Percentiles rank a stretch among this genome's conserved stretches.
phyloP scores from a whole-genome alignment of 106 monocot genomes.

The Amphibolis antarctica region DNA sequence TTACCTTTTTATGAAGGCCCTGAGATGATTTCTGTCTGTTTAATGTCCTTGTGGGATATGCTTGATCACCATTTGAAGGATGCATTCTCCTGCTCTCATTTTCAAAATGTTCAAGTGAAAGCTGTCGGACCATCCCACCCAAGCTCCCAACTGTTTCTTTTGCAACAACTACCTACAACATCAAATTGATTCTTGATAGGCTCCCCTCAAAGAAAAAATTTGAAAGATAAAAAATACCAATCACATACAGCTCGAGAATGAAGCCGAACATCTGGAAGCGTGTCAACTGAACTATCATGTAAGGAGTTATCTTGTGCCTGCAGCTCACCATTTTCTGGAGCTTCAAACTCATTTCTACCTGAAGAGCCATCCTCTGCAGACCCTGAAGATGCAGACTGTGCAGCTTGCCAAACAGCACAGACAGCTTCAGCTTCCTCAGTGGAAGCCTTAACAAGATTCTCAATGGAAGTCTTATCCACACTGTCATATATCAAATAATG shows the following conservation, averaged over 20 bases:
- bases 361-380: slow-evolving; percentile 39
- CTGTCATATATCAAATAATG: slow-evolving; percentile 16
- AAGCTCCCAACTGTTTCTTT: slow-evolving; percentile 87
- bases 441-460: slow-evolving; percentile 68
- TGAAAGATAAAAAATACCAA: background rate
- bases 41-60: slow-evolving; percentile 39
- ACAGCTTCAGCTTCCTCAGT: slow-evolving; percentile 82
- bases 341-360: slow-evolving; percentile 35
- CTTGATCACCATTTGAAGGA: slow-evolving; percentile 65
- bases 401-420: slow-evolving; percentile 72
- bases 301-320: slow-evolving; percentile 15
- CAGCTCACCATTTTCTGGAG: slow-evolving; percentile 27
- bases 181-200: background rate
- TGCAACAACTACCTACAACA: slow-evolving; percentile 85
- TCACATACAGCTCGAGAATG: slow-evolving; percentile 87
- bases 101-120: slow-evolving; percentile 96
- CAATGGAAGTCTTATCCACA: slow-evolving; percentile 71
- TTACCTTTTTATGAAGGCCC: slow-evolving; percentile 84
- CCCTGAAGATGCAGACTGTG: slow-evolving; percentile 48
- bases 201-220: background rate
- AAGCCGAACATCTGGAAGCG: slow-evolving; percentile 61
- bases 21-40: slow-evolving; percentile 86
- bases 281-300: slow-evolving; percentile 19
- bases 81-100: slow-evolving; percentile 99
- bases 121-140: slow-evolving; percentile 78